Percentiles rank a stretch among this genome's conserved stretches.
These are phyloP conservation scores for Capsicum pubescens DNA, from an alignment of 257 asterid species.

Conservation along the genomic window DNA sequence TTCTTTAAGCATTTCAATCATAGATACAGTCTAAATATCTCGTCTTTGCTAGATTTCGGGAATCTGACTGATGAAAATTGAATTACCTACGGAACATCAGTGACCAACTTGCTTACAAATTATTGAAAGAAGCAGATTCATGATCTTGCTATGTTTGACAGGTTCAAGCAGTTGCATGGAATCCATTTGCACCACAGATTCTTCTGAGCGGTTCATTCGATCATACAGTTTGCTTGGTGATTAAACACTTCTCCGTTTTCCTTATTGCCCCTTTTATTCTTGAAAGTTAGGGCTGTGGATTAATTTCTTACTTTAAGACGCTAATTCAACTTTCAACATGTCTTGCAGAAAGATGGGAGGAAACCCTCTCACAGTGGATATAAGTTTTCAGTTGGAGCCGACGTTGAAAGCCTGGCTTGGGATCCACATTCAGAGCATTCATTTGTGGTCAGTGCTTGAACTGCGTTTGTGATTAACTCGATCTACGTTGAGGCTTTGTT, in stretches of 20 bases:
- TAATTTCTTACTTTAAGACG: background rate
- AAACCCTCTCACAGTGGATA: conserved; percentile 55
- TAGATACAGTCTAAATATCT: background rate
- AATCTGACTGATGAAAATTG: background rate
- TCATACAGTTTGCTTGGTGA: conserved; percentile 73
- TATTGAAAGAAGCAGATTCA: background rate
- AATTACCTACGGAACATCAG: background rate
- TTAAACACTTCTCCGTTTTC: background rate
- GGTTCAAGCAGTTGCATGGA: conserved; percentile 98
- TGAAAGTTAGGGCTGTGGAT: background rate
- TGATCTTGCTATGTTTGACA: conserved; percentile 35
- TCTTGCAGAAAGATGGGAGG: conserved; percentile 75
- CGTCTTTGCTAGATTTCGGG: background rate
- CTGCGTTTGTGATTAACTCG: conserved; percentile 31
- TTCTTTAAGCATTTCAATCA: background rate
- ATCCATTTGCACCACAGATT: conserved; percentile 68
- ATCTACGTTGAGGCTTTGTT: background rate
- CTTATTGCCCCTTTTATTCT: conserved; percentile 10
- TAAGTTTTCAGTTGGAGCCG: conserved; percentile 70
- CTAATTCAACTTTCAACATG: conserved; percentile 29
- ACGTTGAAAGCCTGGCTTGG: conserved; percentile 93
- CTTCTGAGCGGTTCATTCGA: conserved; percentile 96
- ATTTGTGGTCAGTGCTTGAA: conserved; percentile 74
- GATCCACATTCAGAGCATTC: conserved; percentile 88
- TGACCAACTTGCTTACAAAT: background rate